Evolutionary conservation across 1,284 basidiomycete species (phyloP), one percentile per base, ranked within the genome.

Genomic region (Flammula alnicola): DNA sequence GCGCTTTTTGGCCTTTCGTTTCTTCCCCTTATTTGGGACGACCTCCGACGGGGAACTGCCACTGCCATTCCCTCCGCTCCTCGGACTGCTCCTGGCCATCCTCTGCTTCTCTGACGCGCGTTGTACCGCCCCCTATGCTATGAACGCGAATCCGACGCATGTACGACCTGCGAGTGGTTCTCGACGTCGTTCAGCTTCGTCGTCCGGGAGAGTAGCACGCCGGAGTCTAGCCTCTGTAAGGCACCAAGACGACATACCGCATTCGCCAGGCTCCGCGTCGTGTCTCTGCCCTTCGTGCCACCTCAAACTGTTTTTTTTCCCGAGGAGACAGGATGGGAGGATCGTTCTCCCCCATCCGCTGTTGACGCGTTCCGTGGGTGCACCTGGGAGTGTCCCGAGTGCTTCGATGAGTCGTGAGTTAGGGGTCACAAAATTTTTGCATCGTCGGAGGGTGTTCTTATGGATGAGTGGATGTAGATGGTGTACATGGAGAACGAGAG

Each of bases 281-380:
- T 61, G 60, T 36, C 43, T 52, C 14, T 61, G 60, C 41, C 30
- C 57, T 3, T 37, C 51, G 26, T 63, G 60, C 40, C 60, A 62
- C 44, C 46, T 60, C 17, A 56, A 47, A 16, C 16, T 39, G 27
- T 29, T 31, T n/a, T 43, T 54, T 27, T 63, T 63, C 42, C 62
- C 62, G 25, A 48, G 62, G 27, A 48, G 57, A 5, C 52, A 33
- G 38, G 60, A 63, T 41, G 62, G 62, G 27, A 51, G 45, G 52
- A 62, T 63, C 30, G 32, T 60, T 14, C 51, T 63, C 33, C 62
- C 62, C 14, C 16, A 47, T 19, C 57, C 56, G 27, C 12, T 19
- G 10, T 19, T 32, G 17, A 11, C 32, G 39, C 37, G 22, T 33
- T 23, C 10, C 40, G 29, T 19, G 35, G 43, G 38, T 46, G 36